These are phyloP conservation scores for Penicillium hordei DNA, from an alignment of 2,329 filamentous ascomycete genomes.

Conservation along the genomic window DNA sequence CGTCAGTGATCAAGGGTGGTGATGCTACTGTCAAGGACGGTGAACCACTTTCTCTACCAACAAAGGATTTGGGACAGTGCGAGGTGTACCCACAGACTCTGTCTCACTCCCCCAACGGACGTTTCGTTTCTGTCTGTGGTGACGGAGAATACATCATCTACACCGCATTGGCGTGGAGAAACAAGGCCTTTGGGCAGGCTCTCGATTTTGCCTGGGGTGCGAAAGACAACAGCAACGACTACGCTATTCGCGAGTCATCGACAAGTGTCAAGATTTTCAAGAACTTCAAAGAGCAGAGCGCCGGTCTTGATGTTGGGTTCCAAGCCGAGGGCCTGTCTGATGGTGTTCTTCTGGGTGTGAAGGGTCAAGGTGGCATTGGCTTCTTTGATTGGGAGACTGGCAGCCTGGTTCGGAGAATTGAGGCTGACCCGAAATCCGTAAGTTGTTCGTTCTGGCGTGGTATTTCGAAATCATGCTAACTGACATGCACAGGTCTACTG, in stretches of 20 bases:
- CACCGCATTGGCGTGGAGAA: conserved; percentile 91
- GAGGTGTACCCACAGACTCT: conserved; percentile 96
- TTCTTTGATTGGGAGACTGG: conserved; percentile 97
- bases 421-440: conserved; percentile 67
- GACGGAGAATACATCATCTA: conserved; percentile 99
- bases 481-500: conserved; percentile 73
- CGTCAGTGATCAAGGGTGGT: conserved; percentile 89
- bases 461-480: conserved; percentile 14
- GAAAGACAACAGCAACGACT: conserved; percentile 98
- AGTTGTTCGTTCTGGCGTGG: conserved; percentile 23
- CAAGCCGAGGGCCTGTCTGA: conserved; percentile 88
- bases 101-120: conserved; percentile 91
- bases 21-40: conserved; percentile 85
- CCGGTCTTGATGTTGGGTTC: conserved; percentile 90
- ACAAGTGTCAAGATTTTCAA: conserved; percentile 97
- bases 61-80: conserved; percentile 92
- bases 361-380: conserved; percentile 89
- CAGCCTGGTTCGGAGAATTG: conserved; percentile 84
- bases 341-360: conserved; percentile 88
- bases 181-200: conserved; percentile 94
- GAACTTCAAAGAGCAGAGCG: conserved; percentile 90
- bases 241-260: conserved; percentile 89
- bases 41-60: conserved; percentile 77
- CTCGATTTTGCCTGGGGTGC: conserved; percentile 96
- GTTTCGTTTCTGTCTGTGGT: conserved; percentile 85